Conservation (phyloP, 768 basidiomycete species). For the Tylopilus subfusipes region DNA sequence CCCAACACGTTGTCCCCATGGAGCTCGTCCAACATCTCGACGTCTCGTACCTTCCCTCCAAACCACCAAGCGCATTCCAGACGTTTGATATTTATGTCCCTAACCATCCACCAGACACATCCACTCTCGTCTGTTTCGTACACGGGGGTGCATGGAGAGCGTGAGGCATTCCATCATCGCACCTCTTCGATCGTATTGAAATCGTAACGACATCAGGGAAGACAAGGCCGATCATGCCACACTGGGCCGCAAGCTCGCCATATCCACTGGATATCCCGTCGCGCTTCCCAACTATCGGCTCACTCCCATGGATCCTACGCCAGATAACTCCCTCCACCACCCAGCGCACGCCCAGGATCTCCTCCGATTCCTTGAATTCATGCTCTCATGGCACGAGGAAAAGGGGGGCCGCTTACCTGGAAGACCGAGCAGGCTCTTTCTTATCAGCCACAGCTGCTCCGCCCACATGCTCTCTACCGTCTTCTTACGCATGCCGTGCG, state of each 20-base stretch:
- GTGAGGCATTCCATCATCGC: slow-evolving; percentile 40
- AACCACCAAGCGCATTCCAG: slow-evolving; percentile 33
- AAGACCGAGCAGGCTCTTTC: slow-evolving; percentile 44
- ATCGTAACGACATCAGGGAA: slow-evolving; percentile 44
- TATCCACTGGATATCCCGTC: slow-evolving; percentile 51
- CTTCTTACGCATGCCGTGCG: slow-evolving; percentile 48
- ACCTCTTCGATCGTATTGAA: background rate
- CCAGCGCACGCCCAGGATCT: slow-evolving; percentile 70
- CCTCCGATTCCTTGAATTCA: slow-evolving; percentile 57
- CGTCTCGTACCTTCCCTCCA: slow-evolving; percentile 36
- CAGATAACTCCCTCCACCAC: slow-evolving; percentile 46
- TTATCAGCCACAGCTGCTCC: slow-evolving; percentile 78
- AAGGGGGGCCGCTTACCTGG: slow-evolving; percentile 27
- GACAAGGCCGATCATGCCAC: slow-evolving; percentile 61
- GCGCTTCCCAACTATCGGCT: slow-evolving; percentile 78
- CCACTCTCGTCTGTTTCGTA: slow-evolving; percentile 63
- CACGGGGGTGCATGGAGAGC: slow-evolving; percentile 84
- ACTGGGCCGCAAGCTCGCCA: slow-evolving; percentile 53
- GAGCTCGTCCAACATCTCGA: slow-evolving; percentile 14
- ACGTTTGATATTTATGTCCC: slow-evolving; percentile 57
- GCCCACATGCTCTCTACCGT: slow-evolving; percentile 78
- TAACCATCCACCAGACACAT: slow-evolving; percentile 2
- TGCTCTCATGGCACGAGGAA: slow-evolving; percentile 41
- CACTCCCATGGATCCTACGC: slow-evolving; percentile 43
- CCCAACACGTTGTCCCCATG: background rate